Base-by-base conservation (phyloP, 345 rosid species). In the Euphorbia peplus region DNA sequence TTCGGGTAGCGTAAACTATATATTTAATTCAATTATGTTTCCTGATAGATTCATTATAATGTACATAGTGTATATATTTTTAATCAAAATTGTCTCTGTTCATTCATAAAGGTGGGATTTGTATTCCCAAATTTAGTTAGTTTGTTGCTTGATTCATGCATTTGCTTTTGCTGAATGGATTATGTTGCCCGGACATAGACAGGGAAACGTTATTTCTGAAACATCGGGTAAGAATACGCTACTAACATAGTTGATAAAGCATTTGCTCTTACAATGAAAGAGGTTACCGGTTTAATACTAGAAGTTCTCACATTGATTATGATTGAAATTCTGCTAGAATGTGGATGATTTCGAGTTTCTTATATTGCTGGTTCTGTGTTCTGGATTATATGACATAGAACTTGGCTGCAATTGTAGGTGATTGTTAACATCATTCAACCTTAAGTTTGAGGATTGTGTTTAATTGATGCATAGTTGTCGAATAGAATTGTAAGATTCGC, bases 61-160 rank as follows among this genome's bases (percentile, higher is more conserved):
- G 73, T 52, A 61, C 39, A 70, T 68, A 57, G 28, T 70, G 61
- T 51, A 18, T 70, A 53, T 60, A 59, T 28, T 50, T 64, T 30
- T 42, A 26, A 11, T 64, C 24, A 47, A 55, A 11, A 63, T 30
- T 69, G 46, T 63, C 29, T 54, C 19, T 29, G 9, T 39, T 55
- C 29, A 63, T 19, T 4, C n/a, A 22, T 46, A 28, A 37, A 28
- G 41, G 22, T 60, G 29, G 16, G 0, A 6, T 13, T 25, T 26
- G 0, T 0, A 11, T 44, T 44, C 12, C 18, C 18, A 44, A 42
- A 16, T 67, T 13, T 41, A 24, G 19, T 25, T 48, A n/a, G 12
- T 64, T 48, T 8, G 5, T n/a, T 48, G 12, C 11, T 18, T 29
- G 42, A 32, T 21, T 15, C 15, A 59, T 18, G 63, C 22, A 59